Conservation (phyloP, 1,284 basidiomycete genomes). For the Neotropicomus parvogracilis region DNA sequence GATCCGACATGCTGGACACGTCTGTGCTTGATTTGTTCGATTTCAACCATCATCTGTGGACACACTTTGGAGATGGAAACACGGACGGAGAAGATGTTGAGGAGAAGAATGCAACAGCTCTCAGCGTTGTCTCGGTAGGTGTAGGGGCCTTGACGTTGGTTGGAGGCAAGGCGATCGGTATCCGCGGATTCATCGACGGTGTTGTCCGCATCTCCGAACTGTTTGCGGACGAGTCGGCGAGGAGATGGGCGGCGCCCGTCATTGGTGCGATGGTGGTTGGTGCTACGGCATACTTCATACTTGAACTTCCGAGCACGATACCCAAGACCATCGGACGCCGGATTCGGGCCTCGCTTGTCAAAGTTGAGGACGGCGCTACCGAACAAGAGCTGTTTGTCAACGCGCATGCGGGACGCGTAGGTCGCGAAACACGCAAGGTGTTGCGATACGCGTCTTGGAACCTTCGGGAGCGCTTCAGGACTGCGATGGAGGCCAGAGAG, state of each 20-base stretch:
- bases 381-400: conserved; percentile 60
- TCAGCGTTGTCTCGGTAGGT: conserved; percentile 74
- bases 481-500: conserved; percentile 73
- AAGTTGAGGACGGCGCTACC: conserved; percentile 36
- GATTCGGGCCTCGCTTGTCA: conserved; percentile 58
- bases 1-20: conserved; percentile 67
- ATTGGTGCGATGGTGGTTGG: conserved; percentile 77
- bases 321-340: conserved; percentile 89
- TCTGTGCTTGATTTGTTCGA: conserved; percentile 87
- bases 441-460: conserved; percentile 92
- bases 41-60: conserved; percentile 72
- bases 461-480: conserved; percentile 78
- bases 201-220: conserved; percentile 73
- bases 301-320: conserved; percentile 87
- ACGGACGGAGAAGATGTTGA: conserved; percentile 41
- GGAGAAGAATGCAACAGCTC: conserved; percentile 58
- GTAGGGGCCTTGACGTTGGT: conserved; percentile 88
- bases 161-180: conserved; percentile 75
- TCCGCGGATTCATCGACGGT: conserved; percentile 75
- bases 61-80: conserved; percentile 56
- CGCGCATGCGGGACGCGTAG: conserved; percentile 68
- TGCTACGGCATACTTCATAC: conserved; percentile 76
- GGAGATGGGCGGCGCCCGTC: conserved; percentile 87
- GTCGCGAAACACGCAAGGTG: conserved; percentile 91
- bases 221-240: conserved; percentile 76